These are phyloP conservation scores for Cornus suecica DNA, from an alignment of 148 eudicot genomes.

Conservation along the genomic window DNA sequence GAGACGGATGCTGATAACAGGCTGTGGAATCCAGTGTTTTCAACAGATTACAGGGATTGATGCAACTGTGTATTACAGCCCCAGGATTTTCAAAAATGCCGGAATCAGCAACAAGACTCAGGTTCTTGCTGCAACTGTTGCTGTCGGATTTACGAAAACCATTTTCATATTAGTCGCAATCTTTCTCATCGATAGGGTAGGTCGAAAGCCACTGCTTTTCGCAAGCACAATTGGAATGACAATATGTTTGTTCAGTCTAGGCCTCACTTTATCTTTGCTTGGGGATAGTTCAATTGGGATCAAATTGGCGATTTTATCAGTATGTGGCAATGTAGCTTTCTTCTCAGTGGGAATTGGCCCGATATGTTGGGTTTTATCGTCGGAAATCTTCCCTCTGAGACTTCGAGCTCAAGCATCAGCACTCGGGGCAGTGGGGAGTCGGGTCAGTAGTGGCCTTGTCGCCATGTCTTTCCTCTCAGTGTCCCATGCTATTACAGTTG, in stretches of 20 bases:
- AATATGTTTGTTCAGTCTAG: constrained; percentile 51
- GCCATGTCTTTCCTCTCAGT: constrained; percentile 79
- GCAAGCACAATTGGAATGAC: constrained; percentile 92
- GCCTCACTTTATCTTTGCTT: constrained; percentile 49
- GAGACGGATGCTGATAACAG: constrained; percentile 61
- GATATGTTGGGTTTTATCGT: constrained; percentile 75
- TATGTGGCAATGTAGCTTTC: constrained; percentile 88
- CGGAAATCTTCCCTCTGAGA: constrained; percentile 80
- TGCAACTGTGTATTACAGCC: constrained; percentile 78
- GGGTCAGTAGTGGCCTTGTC: constrained; percentile 78
- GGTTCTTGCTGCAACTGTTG: constrained; percentile 69
- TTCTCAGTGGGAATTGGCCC: constrained; percentile 92
- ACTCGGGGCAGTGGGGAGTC: constrained; percentile 71
- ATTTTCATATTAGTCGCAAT: constrained; percentile 62
- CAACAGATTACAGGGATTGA: constrained; percentile 92
- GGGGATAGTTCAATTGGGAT: constrained; percentile 45
- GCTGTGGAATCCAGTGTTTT: constrained; percentile 80
- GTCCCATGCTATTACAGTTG: constrained; percentile 51
- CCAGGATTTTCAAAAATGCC: constrained; percentile 62
- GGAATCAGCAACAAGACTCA: constrained; percentile 50
- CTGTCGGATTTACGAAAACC: constrained; percentile 81
- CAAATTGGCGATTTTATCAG: constrained; percentile 47
- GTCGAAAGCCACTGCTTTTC: constrained; percentile 80
- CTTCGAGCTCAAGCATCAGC: constrained; percentile 90
- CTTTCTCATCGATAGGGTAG: constrained; percentile 59